phyloP scores from a whole-genome alignment of 768 basidiomycete genomes.

The Inosperma sp. region DNA sequence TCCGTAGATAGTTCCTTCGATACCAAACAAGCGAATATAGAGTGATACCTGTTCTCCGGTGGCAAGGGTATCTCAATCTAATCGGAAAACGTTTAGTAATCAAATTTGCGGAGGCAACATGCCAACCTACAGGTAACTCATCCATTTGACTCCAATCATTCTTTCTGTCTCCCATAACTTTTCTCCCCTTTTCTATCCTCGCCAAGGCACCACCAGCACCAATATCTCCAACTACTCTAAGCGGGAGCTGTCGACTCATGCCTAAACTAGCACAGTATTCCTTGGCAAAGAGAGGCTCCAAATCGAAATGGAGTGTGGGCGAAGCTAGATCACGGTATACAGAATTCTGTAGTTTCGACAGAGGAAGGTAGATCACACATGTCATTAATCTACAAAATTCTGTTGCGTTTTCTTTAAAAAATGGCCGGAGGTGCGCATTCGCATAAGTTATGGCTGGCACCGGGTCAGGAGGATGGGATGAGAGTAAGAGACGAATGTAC shows the following conservation, averaged over 20 bases:
- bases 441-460: constrained; percentile 71
- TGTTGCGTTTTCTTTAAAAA: constrained; percentile 53
- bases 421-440: constrained; percentile 54
- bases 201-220: constrained; percentile 89
- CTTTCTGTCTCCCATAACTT: constrained; percentile 89
- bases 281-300: constrained; percentile 79
- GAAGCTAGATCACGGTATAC: constrained; percentile 73
- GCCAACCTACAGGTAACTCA: constrained; percentile 71
- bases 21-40: constrained; percentile 95
- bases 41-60: constrained; percentile 87
- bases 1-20: constrained; percentile 96
- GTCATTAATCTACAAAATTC: constrained; percentile 71
- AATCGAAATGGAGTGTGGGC: constrained; percentile 66
- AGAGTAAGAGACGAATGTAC: constrained; percentile 74
- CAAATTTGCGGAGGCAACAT: neutral
- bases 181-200: constrained; percentile 89
- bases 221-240: constrained; percentile 87
- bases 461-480: constrained; percentile 54
- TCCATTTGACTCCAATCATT: constrained; percentile 89
- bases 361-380: constrained; percentile 66
- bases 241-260: constrained; percentile 84
- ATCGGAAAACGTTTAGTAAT: constrained; percentile 5
- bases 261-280: constrained; percentile 86
- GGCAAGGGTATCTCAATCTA: constrained; percentile 95
- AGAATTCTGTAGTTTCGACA: constrained; percentile 57